Base-by-base conservation (phyloP, 176 grass and related monocot genomes). In the Alloteropsis semialata region DNA sequence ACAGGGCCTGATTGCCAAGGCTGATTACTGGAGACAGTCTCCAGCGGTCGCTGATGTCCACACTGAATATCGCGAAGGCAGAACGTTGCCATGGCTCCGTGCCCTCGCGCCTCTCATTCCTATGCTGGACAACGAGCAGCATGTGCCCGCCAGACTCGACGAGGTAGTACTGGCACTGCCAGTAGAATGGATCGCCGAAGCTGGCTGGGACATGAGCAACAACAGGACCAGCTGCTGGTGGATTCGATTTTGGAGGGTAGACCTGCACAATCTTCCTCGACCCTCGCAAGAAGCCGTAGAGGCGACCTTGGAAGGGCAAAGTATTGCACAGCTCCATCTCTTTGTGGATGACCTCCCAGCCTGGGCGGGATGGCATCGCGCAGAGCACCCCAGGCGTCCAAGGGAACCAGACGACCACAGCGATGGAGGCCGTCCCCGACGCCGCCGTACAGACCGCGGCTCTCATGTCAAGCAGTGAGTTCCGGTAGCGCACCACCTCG, bases 1-100 rank as follows among this genome's bases (percentile, higher is more conserved):
- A 88, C 18, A 88, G 22, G 10, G 86, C 79, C 22, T 37, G 37
- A 14, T 88, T 16, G 27, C 72, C 80, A 10, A 84, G 43, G 58
- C 69, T 61, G 27, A 2, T 27, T 2, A 88, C 16, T 25, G 32
- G 74, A 50, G 36, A 1, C 32, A 88, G 71, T 30, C 29, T 19
- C 65, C 60, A 51, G 50, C 10, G 21, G 2, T 54, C 51, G 8
- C 51, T 22, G 7, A 17, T 34, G 14, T 54, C 46, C 4, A 42
- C 46, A n/a, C 10, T 18, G 48, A 81, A 81, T 6, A 81, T 41
- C 8, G 2, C 48, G 16, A 81, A 13, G 4, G 33, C 44, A 1
- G 0, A 80, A 6, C 32, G 32, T 25, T 36, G 77, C 62, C 78
- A 80, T 48, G 48, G 45, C 15, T 68, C 63, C 22, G 5, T 30